These are phyloP conservation scores for Buddleja alternifolia DNA, from an alignment of 257 asterid species.

Conservation along the genomic window DNA sequence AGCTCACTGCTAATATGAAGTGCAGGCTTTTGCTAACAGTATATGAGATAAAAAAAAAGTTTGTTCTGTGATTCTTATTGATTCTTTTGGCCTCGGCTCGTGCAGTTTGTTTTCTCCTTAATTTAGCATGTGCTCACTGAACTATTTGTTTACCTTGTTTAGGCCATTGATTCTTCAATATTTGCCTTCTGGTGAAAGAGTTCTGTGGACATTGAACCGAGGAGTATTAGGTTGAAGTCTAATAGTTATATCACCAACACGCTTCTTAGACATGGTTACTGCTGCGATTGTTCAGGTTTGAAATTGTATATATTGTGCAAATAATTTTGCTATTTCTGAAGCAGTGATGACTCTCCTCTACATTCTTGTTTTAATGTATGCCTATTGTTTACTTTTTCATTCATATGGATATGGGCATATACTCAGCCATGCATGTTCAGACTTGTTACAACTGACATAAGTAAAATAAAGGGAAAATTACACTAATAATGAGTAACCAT, in stretches of 20 bases:
- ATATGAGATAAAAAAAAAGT: conserved; percentile 21
- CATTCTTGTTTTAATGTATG: conserved; percentile 12
- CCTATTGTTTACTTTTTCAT: conserved; percentile 16
- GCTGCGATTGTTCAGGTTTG: conserved; percentile 89
- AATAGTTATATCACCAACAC: conserved; percentile 85
- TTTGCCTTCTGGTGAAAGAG: conserved; percentile 94
- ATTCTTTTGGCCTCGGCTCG: conserved; percentile 17
- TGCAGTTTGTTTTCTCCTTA: conserved; percentile 7
- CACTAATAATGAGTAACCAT: too few relatives aligned
- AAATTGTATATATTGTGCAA: conserved; percentile 20
- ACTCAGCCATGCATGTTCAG: background rate
- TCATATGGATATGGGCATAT: background rate
- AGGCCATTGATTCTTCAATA: conserved; percentile 75
- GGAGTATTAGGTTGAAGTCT: conserved; percentile 87
- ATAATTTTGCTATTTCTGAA: conserved; percentile 16
- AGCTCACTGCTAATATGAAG: conserved; percentile 17
- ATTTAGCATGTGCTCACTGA: conserved; percentile 26
- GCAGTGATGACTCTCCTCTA: conserved; percentile 8
- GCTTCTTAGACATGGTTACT: conserved; percentile 81
- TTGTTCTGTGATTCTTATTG: background rate
- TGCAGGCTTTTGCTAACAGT: conserved; percentile 12
- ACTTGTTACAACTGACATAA: background rate
- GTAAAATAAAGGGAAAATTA: too few relatives aligned
- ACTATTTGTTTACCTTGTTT: conserved; percentile 30
- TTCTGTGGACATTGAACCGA: conserved; percentile 81